phyloP scores from a whole-genome alignment of 2,329 filamentous ascomycete genomes.

The Diatrype stigma region DNA sequence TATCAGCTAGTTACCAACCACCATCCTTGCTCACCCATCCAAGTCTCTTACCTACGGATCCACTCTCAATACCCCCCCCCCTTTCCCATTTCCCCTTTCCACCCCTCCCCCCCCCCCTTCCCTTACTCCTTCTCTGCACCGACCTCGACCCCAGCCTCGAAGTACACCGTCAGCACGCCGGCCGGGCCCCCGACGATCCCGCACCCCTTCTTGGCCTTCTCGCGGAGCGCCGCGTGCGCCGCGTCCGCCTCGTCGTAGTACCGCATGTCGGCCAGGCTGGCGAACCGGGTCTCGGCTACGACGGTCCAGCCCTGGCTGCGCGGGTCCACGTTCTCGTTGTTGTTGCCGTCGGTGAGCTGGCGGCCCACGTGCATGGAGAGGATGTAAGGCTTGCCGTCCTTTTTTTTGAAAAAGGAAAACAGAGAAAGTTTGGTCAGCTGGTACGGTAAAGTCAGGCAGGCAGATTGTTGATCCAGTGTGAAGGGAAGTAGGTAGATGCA shows the following conservation, averaged over 20 bases:
- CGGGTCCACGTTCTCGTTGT: constrained; percentile 47
- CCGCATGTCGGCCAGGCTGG: constrained; percentile 61
- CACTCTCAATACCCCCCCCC: no score
- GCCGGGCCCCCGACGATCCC: constrained; percentile 12
- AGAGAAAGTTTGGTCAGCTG: no score
- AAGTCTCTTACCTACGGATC: no score
- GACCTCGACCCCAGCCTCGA: constrained; percentile 5
- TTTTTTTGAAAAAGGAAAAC: neutral
- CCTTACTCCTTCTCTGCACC: neutral
- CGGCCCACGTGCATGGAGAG: constrained; percentile 49
- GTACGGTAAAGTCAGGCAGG: no score
- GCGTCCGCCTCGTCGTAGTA: constrained; percentile 56
- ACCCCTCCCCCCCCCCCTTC: no score
- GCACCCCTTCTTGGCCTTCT: constrained; percentile 8
- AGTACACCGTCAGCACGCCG: constrained; percentile 15
- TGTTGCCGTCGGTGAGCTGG: neutral
- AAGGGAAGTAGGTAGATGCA: no score
- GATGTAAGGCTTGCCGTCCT: constrained; percentile 72
- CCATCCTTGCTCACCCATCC: no score
- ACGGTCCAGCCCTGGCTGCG: constrained; percentile 64
- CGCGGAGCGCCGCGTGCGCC: constrained; percentile 10
- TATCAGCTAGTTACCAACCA: no score
- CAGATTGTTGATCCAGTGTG: no score
- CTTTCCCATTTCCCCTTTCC: no score
- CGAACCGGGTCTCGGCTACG: constrained; percentile 59